Evolutionary conservation across 2,329 filamentous ascomycete genomes (phyloP).

Genomic region (Trichocomaceae sp.): DNA sequence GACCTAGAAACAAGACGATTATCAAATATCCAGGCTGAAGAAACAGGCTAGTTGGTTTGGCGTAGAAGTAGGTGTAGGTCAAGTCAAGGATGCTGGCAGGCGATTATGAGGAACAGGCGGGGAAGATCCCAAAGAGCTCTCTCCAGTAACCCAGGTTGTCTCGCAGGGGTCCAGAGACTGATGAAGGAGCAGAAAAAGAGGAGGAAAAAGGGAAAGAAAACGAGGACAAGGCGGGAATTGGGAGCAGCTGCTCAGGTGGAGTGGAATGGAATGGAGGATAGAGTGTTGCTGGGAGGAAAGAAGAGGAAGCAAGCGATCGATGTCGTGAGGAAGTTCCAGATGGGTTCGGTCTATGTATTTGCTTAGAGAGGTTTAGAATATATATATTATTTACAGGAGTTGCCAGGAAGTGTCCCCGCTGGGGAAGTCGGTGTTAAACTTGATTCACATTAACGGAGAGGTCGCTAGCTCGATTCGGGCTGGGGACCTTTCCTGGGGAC

Average conservation of each 20-base stretch:
- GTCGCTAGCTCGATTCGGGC: no score
- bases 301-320: no score
- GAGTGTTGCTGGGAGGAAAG: constrained; percentile 9
- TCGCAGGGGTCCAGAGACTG: constrained; percentile 12
- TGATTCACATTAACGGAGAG: no score
- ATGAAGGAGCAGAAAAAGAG: constrained; percentile 10
- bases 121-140: not conserved
- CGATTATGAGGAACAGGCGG: constrained; percentile 8
- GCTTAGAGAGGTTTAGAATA: no score
- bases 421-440: no score
- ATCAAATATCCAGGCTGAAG: not conserved
- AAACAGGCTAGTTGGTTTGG: not conserved
- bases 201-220: constrained; percentile 3
- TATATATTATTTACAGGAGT: no score
- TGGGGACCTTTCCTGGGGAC: no score
- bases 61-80: not conserved
- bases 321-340: not conserved
- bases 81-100: not conserved
- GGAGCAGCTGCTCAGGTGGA: no score
- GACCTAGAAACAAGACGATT: not conserved
- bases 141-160: not conserved
- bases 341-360: no score
- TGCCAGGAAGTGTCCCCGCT: no score
- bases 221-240: constrained; percentile 9
- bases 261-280: not conserved